Conservation (phyloP, 345 rosid genomes). For the Hibiscus mutabilis region DNA sequence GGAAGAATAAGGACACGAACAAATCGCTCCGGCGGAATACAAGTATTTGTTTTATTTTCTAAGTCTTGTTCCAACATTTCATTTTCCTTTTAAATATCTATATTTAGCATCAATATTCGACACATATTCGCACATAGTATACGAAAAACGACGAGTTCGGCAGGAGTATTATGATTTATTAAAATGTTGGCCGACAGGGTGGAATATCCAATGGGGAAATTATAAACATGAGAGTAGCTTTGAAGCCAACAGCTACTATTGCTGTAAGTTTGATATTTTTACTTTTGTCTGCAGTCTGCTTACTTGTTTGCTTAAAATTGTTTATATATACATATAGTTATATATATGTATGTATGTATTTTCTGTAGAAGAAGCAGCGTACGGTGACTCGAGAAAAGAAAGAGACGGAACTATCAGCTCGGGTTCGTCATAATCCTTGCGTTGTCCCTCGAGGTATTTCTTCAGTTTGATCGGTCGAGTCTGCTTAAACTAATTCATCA, state of each 20-base stretch:
- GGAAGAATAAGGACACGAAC: conserved; percentile 86
- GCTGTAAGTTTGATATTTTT: conserved; percentile 46
- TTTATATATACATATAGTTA: too few species aligned
- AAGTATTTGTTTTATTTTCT: conserved; percentile 27
- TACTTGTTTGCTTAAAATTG: background rate
- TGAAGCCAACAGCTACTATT: conserved; percentile 96
- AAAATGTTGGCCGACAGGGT: conserved; percentile 42
- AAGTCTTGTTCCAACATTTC: background rate
- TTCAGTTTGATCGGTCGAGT: too few species aligned
- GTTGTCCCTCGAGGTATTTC: conserved; percentile 84
- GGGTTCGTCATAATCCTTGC: conserved; percentile 97
- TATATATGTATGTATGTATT: background rate
- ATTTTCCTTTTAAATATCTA: background rate
- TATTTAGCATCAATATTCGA: background rate
- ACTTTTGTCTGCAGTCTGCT: background rate
- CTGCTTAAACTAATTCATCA: too few species aligned
- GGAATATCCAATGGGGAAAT: conserved; percentile 97
- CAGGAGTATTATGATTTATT: conserved; percentile 2
- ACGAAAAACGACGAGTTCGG: too few species aligned
- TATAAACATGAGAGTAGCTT: conserved; percentile 86
- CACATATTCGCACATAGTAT: background rate
- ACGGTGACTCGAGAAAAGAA: conserved; percentile 82
- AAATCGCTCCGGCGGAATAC: conserved; percentile 93
- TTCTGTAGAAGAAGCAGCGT: conserved; percentile 62
- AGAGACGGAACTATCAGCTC: conserved; percentile 74